These are phyloP conservation scores for Fusarium marasasianum DNA, from an alignment of 2,329 filamentous ascomycete species.

Conservation along the genomic window DNA sequence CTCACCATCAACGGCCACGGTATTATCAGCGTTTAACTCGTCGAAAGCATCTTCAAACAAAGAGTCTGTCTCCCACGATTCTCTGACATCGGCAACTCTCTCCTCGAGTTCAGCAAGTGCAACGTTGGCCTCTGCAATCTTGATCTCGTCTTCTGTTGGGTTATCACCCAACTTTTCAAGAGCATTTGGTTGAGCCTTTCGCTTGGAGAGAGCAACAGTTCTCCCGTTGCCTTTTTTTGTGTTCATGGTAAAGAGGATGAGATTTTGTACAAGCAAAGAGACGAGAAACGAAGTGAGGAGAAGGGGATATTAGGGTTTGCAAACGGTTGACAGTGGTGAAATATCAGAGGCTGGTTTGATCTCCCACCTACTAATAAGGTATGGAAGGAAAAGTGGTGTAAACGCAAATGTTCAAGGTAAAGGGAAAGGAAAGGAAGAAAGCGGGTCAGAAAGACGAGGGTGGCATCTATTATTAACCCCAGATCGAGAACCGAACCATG, in stretches of 20 bases:
- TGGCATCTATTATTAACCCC: conserved; percentile 36
- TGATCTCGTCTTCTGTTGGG: conserved; percentile 49
- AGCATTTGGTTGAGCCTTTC: conserved; percentile 49
- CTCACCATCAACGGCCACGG: conserved; percentile 57
- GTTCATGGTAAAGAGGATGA: conserved; percentile 39
- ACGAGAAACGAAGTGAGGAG: neutral
- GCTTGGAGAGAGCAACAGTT: conserved; percentile 46
- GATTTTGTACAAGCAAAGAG: neutral
- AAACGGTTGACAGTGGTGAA: neutral
- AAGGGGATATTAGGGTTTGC: neutral
- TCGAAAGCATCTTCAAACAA: conserved; percentile 71
- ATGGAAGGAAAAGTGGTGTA: conserved; percentile 14
- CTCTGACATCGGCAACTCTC: conserved; percentile 60
- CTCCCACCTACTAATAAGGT: neutral
- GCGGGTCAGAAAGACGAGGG: conserved; percentile 35
- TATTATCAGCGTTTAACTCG: conserved; percentile 63
- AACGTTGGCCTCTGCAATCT: conserved; percentile 49
- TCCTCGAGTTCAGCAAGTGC: conserved; percentile 60
- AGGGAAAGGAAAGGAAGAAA: conserved; percentile 20
- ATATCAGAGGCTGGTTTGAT: neutral
- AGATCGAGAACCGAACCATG: conserved; percentile 20
- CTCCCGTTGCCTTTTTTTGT: conserved; percentile 45
- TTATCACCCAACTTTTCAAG: conserved; percentile 48
- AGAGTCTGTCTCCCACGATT: conserved; percentile 71
- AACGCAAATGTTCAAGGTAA: neutral